phyloP scores from a whole-genome alignment of 352 stramenopile species.

The Globisporangium paroecandrum region DNA sequence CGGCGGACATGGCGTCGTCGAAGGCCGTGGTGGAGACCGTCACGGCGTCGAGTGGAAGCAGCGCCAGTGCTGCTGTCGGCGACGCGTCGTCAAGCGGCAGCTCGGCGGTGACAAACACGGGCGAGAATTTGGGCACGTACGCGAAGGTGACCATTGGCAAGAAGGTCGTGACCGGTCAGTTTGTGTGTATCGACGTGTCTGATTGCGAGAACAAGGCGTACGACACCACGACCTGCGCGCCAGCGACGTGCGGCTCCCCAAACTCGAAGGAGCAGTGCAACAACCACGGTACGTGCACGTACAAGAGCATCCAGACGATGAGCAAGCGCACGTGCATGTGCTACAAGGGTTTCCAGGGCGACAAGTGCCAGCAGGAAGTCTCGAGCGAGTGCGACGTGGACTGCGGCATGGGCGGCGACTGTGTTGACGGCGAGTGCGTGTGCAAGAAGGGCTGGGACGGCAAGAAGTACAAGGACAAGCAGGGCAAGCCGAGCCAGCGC shows the following conservation, averaged over 20 bases:
- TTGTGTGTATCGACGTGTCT: conserved; percentile 48
- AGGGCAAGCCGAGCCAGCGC: conserved; percentile 25
- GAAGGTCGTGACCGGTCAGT: conserved; percentile 49
- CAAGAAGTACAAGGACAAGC: conserved; percentile 27
- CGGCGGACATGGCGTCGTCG: conserved; percentile 13
- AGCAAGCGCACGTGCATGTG: conserved; percentile 56
- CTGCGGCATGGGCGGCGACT: conserved; percentile 33
- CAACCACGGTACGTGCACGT: conserved; percentile 73
- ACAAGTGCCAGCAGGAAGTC: conserved; percentile 26
- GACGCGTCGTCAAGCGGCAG: conserved; percentile 7
- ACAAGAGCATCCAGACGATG: conserved; percentile 61
- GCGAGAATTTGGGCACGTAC: conserved; percentile 29
- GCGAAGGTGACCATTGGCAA: conserved; percentile 56
- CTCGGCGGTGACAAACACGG: conserved; percentile 19
- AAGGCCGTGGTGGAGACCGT: conserved; percentile 6
- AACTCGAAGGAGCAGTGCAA: conserved; percentile 50
- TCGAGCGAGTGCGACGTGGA: conserved; percentile 34
- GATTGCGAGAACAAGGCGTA: conserved; percentile 55
- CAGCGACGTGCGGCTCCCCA: conserved; percentile 32
- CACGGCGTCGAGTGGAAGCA: conserved; percentile 9
- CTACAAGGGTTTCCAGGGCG: conserved; percentile 31
- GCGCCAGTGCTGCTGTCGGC: not conserved
- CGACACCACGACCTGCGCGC: conserved; percentile 29
- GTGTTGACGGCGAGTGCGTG: conserved; percentile 27
- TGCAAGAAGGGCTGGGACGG: conserved; percentile 36